Evolutionary conservation across 2,329 filamentous ascomycete species (phyloP).

Genomic region (Arthrobotrys musiformis): DNA sequence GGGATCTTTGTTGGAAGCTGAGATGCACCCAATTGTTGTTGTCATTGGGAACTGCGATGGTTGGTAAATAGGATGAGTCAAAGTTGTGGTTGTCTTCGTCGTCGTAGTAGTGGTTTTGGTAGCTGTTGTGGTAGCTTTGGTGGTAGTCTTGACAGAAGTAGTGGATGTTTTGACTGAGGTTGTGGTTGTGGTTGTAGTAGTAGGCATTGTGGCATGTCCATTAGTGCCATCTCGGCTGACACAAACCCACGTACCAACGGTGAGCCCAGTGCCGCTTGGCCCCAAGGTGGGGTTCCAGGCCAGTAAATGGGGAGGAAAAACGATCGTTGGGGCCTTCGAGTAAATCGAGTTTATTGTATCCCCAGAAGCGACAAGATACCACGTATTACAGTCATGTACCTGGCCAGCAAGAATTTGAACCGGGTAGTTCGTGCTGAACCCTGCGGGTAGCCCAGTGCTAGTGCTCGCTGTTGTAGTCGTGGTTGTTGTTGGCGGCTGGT

Average conservation of each 20-base stretch:
- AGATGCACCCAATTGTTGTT: background rate
- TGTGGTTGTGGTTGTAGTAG: background rate
- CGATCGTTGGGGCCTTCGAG: background rate
- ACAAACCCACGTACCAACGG: background rate
- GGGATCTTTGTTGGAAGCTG: background rate
- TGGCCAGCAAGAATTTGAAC: background rate
- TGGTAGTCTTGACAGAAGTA: background rate
- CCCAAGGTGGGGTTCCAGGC: background rate
- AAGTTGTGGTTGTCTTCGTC: background rate
- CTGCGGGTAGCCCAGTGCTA: background rate
- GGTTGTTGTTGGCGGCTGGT: background rate
- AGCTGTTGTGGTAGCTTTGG: background rate
- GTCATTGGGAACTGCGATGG: background rate
- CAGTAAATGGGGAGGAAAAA: background rate
- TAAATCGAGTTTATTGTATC: constrained; percentile 8
- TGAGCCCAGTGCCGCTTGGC: background rate
- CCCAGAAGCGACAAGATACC: background rate
- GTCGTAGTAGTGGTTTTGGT: background rate
- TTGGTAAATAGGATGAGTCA: constrained; percentile 4
- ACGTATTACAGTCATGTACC: background rate
- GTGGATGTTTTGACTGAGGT: background rate
- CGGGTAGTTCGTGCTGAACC: background rate
- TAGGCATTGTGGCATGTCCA: background rate
- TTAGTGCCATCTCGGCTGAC: background rate
- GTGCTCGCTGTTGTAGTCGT: background rate